A percentile compares a stretch with the other conserved stretches of the same genome.
These are phyloP conservation scores for Calonectria honghensis DNA, from an alignment of 2,329 filamentous ascomycete species.

Conservation along the genomic window DNA sequence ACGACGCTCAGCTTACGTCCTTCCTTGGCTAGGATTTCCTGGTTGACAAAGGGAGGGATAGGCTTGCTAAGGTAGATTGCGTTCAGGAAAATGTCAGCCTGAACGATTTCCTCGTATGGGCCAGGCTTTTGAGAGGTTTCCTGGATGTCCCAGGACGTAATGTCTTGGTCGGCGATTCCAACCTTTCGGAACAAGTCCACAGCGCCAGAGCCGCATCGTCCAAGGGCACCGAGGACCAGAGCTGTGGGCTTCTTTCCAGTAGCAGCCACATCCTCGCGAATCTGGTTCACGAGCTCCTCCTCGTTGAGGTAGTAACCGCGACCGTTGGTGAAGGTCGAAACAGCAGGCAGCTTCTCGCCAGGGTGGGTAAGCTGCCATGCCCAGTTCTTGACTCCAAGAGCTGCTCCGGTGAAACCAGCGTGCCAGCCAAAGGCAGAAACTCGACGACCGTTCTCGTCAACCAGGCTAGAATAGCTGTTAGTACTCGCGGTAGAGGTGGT, in stretches of 20 bases:
- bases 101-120: background rate
- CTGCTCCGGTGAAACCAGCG: conserved; percentile 85
- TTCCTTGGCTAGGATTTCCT: background rate
- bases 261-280: background rate
- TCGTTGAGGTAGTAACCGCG: background rate
- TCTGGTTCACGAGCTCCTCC: background rate
- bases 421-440: conserved; percentile 79
- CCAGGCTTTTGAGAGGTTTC: background rate
- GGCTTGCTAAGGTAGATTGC: background rate
- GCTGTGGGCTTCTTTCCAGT: background rate
- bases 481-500: background rate
- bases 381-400: conserved; percentile 87
- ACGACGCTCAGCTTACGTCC: conserved; percentile 78
- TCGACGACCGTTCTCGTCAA: background rate
- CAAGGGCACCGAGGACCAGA: background rate
- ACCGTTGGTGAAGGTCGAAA: background rate
- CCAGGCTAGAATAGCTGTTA: background rate
- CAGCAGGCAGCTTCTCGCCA: conserved; percentile 75
- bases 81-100: background rate
- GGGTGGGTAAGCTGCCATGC: conserved; percentile 86
- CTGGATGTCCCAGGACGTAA: background rate
- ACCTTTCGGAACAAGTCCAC: conserved; percentile 1
- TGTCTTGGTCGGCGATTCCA: background rate
- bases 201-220: background rate
- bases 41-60: background rate